Evolutionary conservation across 1,284 basidiomycete species (phyloP).

Genomic region (Microstroma glucosiphilum): DNA sequence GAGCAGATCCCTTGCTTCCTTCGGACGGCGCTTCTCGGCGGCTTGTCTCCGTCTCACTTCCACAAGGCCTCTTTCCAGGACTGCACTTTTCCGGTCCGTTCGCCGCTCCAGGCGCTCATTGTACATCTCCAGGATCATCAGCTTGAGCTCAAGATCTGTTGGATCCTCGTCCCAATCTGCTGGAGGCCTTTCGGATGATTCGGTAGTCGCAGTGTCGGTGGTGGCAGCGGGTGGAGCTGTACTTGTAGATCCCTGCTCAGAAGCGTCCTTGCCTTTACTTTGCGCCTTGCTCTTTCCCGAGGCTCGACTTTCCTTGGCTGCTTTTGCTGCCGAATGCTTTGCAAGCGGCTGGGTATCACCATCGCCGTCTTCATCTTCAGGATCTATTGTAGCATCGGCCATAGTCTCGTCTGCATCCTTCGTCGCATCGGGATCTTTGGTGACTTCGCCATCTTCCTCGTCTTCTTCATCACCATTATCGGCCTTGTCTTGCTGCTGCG

Average conservation of each 20-base stretch:
- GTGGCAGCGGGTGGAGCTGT: neutral
- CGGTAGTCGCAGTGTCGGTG: constrained; percentile 9
- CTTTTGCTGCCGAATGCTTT: constrained; percentile 1
- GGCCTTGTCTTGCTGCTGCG: constrained; percentile 18
- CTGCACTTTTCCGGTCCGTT: constrained; percentile 76
- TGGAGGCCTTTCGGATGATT: constrained; percentile 38
- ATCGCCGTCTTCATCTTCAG: constrained; percentile 17
- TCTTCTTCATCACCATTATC: constrained; percentile 16
- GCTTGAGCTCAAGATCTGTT: constrained; percentile 76
- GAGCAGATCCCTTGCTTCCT: constrained; percentile 85
- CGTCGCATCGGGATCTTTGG: constrained; percentile 18
- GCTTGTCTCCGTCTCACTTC: constrained; percentile 57
- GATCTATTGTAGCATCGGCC: constrained; percentile 26
- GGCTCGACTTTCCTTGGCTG: constrained; percentile 7
- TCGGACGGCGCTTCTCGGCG: constrained; percentile 77
- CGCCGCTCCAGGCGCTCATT: constrained; percentile 84
- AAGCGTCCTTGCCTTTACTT: constrained; percentile 7
- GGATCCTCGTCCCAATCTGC: constrained; percentile 66
- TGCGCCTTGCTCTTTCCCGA: constrained; percentile 7
- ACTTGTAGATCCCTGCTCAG: neutral
- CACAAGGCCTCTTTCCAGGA: constrained; percentile 83
- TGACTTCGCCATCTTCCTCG: constrained; percentile 31
- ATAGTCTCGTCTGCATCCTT: constrained; percentile 23
- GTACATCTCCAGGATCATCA: constrained; percentile 86
- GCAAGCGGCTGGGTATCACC: constrained; percentile 18